These are phyloP conservation scores for Nepenthes gracilis DNA, from an alignment of 148 eudicot genomes.

Conservation along the genomic window DNA sequence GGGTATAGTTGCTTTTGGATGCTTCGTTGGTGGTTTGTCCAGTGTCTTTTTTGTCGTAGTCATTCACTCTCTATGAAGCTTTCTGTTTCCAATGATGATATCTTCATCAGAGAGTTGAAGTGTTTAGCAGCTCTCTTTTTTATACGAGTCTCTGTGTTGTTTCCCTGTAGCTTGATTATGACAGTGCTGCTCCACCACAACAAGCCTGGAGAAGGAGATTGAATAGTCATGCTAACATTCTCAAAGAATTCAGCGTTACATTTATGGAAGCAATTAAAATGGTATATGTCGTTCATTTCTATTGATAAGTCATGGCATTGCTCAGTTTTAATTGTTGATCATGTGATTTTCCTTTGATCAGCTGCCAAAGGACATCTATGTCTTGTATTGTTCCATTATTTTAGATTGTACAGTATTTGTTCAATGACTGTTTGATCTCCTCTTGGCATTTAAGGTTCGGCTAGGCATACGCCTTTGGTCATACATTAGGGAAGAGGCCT, in stretches of 20 bases:
- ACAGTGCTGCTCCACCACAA: constrained; percentile 86
- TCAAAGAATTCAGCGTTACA: constrained; percentile 88
- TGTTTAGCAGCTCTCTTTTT: not conserved
- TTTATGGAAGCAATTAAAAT: constrained; percentile 86
- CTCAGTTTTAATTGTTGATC: not conserved
- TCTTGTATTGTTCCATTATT: not conserved
- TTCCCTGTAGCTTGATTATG: constrained; percentile 64
- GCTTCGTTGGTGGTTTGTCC: too few species aligned
- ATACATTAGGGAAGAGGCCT: constrained; percentile 93
- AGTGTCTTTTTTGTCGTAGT: too few species aligned
- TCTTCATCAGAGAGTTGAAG: too few species aligned
- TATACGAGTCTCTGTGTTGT: not conserved
- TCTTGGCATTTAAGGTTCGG: constrained; percentile 40
- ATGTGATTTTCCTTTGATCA: not conserved
- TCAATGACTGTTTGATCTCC: not conserved
- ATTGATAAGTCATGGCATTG: not conserved
- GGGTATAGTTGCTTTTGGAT: too few species aligned
- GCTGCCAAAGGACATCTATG: not conserved
- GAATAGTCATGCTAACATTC: constrained; percentile 80
- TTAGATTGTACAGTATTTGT: not conserved
- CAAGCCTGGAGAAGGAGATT: constrained; percentile 96
- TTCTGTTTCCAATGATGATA: too few species aligned
- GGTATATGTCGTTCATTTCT: constrained; percentile 27
- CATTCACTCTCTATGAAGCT: too few species aligned
- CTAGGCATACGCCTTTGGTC: constrained; percentile 96